phyloP scores from a whole-genome alignment of 2,329 filamentous ascomycete genomes.

The Pestalotiopsis sp. region DNA sequence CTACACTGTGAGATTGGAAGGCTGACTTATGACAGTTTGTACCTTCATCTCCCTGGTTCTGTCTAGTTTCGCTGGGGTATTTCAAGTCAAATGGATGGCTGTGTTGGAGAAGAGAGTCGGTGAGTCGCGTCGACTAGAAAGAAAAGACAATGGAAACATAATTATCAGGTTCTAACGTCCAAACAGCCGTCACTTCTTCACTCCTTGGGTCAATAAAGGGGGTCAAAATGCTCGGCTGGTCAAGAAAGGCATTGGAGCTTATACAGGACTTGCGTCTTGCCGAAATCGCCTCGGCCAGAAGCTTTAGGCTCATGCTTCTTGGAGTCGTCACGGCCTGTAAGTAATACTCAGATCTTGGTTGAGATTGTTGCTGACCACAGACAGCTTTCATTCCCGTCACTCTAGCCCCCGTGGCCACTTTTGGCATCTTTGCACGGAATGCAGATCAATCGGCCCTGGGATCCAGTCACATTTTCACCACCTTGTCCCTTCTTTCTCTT shows the following conservation, averaged over 20 bases:
- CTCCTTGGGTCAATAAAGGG: slow-evolving; percentile 16
- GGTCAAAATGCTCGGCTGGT: slow-evolving; percentile 18
- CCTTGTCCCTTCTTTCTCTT: slow-evolving; percentile 12
- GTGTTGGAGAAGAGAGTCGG: slow-evolving; percentile 14
- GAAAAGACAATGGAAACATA: neutral
- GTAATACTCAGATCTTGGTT: neutral
- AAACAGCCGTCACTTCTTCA: slow-evolving; percentile 13
- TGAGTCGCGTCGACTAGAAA: neutral
- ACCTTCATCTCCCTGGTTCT: neutral
- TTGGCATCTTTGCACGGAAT: slow-evolving; percentile 11
- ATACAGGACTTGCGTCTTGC: slow-evolving; percentile 14
- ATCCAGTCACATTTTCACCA: slow-evolving; percentile 15
- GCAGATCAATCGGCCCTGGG: neutral
- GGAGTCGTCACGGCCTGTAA: slow-evolving; percentile 14
- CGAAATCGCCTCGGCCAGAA: slow-evolving; percentile 13
- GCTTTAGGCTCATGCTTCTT: slow-evolving; percentile 16
- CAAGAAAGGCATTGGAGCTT: slow-evolving; percentile 1
- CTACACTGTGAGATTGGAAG: neutral
- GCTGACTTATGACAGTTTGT: slow-evolving; percentile 8
- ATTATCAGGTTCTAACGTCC: neutral
- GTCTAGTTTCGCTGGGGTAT: slow-evolving; percentile 13
- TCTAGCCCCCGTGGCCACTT: slow-evolving; percentile 11
- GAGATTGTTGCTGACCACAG: neutral
- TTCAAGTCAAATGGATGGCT: slow-evolving; percentile 16
- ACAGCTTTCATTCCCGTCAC: slow-evolving; percentile 15